These are phyloP conservation scores for Debaryomyces coudertii DNA, from an alignment of 1,139 yeast species.

Conservation along the genomic window DNA sequence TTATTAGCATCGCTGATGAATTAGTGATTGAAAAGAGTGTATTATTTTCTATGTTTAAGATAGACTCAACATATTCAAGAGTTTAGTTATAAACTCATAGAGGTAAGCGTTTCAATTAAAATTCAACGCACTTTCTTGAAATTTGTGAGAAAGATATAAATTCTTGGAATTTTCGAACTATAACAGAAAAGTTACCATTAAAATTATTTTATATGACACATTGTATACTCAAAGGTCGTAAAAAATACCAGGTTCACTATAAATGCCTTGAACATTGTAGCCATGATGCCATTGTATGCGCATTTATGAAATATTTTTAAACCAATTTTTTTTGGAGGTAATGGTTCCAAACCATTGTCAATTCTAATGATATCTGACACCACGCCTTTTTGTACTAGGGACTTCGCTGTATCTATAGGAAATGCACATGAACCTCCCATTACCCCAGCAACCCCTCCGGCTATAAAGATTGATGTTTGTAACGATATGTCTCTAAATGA, in stretches of 20 bases:
- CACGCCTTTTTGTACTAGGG: constrained; percentile 7
- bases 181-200: too few species aligned
- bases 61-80: too few species aligned
- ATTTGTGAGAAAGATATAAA: too few species aligned
- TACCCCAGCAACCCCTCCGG: constrained; percentile 13
- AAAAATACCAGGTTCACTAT: constrained; percentile 6
- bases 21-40: too few species aligned
- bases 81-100: too few species aligned
- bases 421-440: constrained; percentile 10
- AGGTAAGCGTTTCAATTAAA: too few species aligned
- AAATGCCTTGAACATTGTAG: not conserved
- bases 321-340: not conserved
- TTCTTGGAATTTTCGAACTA: too few species aligned
- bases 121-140: too few species aligned
- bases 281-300: constrained; percentile 1
- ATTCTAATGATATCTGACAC: constrained; percentile 21
- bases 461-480: constrained; percentile 9
- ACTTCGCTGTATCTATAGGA: constrained; percentile 11
- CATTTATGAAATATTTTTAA: not conserved
- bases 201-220: not conserved
- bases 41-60: too few species aligned
- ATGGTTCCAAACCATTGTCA: not conserved
- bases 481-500: not conserved
- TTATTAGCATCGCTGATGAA: too few species aligned
- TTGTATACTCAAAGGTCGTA: constrained; percentile 3